Percentiles rank a stretch among this genome's conserved stretches.
Evolutionary conservation across 176 grass and related monocot genomes (phyloP).

Genomic region (Carex cristatella): DNA sequence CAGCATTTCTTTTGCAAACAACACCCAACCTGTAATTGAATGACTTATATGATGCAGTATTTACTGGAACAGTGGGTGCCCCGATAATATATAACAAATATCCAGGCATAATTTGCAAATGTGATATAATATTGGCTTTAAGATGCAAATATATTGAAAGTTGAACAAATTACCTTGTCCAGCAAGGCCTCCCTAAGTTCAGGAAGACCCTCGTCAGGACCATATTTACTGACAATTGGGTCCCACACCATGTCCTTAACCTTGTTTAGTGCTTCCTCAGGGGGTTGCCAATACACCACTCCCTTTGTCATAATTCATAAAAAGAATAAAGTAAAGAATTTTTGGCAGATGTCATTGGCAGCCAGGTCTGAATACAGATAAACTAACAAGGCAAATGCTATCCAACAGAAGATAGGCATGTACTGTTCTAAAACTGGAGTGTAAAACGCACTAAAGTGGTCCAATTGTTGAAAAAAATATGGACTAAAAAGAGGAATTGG

Average conservation of each 20-base stretch:
- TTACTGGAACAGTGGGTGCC: background rate
- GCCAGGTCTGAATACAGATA: background rate
- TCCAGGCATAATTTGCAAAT: background rate
- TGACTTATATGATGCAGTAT: background rate
- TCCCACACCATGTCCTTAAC: conserved; percentile 68
- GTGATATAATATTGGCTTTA: background rate
- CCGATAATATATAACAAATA: background rate
- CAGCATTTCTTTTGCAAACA: background rate
- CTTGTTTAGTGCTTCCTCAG: conserved; percentile 60
- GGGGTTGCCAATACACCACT: conserved; percentile 96
- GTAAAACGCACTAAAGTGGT: background rate
- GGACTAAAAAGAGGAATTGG: background rate
- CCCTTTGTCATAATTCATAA: conserved; percentile 41
- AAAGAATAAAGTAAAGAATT: background rate
- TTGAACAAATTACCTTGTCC: conserved; percentile 54
- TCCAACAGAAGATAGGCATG: background rate
- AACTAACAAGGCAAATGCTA: background rate
- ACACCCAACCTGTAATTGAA: background rate
- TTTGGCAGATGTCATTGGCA: background rate
- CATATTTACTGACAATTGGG: conserved; percentile 66
- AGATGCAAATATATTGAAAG: background rate
- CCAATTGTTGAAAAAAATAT: too few relatives aligned
- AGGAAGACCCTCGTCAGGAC: conserved; percentile 81
- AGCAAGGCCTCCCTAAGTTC: conserved; percentile 81
- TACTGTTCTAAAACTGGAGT: background rate